These are phyloP conservation scores for Aphanocladium album DNA, from an alignment of 2,329 filamentous ascomycete species.

Conservation along the genomic window DNA sequence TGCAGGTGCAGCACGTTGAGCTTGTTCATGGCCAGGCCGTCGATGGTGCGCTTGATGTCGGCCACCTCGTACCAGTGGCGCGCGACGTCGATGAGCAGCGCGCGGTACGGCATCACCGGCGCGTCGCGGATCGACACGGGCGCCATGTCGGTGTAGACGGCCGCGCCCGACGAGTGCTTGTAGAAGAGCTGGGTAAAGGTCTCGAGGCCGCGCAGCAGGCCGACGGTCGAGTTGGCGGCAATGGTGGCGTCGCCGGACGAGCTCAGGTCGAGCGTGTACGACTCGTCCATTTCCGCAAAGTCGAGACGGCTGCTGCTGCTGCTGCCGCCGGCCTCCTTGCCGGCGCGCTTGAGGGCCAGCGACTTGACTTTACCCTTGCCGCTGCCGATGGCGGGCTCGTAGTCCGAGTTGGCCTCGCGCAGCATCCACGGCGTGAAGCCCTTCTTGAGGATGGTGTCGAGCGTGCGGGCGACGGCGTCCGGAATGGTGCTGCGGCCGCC, in stretches of 20 bases:
- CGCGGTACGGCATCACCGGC: slow-evolving; percentile 71
- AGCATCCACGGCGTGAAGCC: slow-evolving; percentile 77
- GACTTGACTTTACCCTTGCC: slow-evolving; percentile 41
- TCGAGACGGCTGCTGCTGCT: no score
- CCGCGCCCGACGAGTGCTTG: slow-evolving; percentile 53
- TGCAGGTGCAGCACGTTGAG: slow-evolving; percentile 79
- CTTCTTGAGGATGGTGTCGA: slow-evolving; percentile 59
- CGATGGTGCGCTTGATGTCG: slow-evolving; percentile 69
- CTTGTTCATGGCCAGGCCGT: slow-evolving; percentile 73
- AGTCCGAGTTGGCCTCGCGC: slow-evolving; percentile 47
- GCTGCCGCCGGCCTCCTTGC: slow-evolving; percentile 40
- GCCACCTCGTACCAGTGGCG: slow-evolving; percentile 64
- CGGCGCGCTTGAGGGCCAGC: slow-evolving; percentile 59
- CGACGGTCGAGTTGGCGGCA: slow-evolving; percentile 59
- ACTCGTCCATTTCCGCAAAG: slow-evolving; percentile 65
- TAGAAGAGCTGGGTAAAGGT: slow-evolving; percentile 79
- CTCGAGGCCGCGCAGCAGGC: slow-evolving; percentile 65
- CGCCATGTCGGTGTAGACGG: slow-evolving; percentile 63
- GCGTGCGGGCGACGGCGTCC: slow-evolving; percentile 53
- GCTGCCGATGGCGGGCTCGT: slow-evolving; percentile 51
- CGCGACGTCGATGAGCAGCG: slow-evolving; percentile 72
- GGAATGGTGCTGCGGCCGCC: slow-evolving; percentile 50
- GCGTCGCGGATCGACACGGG: slow-evolving; percentile 68
- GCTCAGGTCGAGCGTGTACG: slow-evolving; percentile 62
- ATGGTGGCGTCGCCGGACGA: slow-evolving; percentile 56